Conservation (phyloP, 2,329 filamentous ascomycete species). For the Chaetomium globosum region DNA sequence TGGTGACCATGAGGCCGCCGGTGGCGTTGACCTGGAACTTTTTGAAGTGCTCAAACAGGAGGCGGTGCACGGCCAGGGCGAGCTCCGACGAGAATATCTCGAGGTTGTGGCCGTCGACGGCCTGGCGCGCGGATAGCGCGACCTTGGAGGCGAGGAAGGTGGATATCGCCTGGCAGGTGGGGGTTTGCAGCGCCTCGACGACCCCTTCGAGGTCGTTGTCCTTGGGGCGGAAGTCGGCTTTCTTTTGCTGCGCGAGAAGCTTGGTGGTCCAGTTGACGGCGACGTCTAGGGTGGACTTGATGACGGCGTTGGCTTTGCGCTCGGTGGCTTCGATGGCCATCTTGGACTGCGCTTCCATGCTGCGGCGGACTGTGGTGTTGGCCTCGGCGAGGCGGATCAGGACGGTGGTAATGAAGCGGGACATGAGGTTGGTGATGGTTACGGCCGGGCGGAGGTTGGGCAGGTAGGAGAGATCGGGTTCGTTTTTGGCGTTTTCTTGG, state of each 20-base stretch:
- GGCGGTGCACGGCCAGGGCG: constrained; percentile 72
- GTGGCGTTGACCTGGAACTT: constrained; percentile 91
- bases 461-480: constrained; percentile 86
- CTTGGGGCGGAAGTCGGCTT: constrained; percentile 85
- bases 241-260: constrained; percentile 76
- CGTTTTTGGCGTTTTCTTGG: constrained; percentile 77
- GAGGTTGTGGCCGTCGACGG: constrained; percentile 82
- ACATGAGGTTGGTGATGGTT: constrained; percentile 88
- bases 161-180: constrained; percentile 79
- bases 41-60: constrained; percentile 91
- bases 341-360: constrained; percentile 82
- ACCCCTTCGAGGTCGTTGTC: constrained; percentile 68
- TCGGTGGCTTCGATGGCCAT: constrained; percentile 76
- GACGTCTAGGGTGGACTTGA: constrained; percentile 64
- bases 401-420: constrained; percentile 86
- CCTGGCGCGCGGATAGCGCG: constrained; percentile 62
- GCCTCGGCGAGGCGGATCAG: constrained; percentile 85
- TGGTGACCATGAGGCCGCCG: constrained; percentile 90
- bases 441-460: constrained; percentile 78
- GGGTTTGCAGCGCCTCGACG: constrained; percentile 79
- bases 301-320: constrained; percentile 71
- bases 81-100: constrained; percentile 82
- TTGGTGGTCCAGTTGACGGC: constrained; percentile 75
- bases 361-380: constrained; percentile 85
- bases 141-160: constrained; percentile 71